Conservation (phyloP, 768 basidiomycete genomes). For the Pisolithus tinctorius region DNA sequence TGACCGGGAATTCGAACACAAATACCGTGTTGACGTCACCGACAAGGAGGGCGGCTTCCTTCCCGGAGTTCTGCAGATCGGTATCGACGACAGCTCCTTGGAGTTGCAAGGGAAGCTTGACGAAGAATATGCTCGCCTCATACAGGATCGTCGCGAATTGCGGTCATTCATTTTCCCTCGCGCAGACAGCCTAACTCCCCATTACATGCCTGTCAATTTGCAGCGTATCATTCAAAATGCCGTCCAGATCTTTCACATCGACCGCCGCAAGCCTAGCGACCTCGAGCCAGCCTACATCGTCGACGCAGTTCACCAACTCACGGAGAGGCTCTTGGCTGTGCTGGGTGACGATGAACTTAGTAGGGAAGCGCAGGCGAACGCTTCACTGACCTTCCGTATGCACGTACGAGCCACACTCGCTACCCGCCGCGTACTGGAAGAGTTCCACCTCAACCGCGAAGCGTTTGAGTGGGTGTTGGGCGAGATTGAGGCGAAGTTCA, state of each 20-base stretch:
- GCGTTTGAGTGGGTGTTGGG: slow-evolving; percentile 97
- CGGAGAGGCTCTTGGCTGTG: slow-evolving; percentile 76
- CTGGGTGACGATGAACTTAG: slow-evolving; percentile 77
- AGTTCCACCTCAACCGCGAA: slow-evolving; percentile 81
- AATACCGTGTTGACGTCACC: slow-evolving; percentile 92
- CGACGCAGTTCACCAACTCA: slow-evolving; percentile 68
- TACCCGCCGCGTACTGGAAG: slow-evolving; percentile 79
- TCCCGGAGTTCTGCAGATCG: slow-evolving; percentile 75
- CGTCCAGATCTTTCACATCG: slow-evolving; percentile 94
- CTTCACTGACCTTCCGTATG: slow-evolving; percentile 89
- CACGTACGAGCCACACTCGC: slow-evolving; percentile 89
- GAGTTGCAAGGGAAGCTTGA: slow-evolving; percentile 84
- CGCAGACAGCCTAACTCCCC: slow-evolving; percentile 59
- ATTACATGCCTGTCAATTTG: slow-evolving; percentile 93
- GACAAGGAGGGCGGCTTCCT: slow-evolving; percentile 77
- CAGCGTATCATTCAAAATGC: slow-evolving; percentile 95
- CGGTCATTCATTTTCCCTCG: slow-evolving; percentile 83
- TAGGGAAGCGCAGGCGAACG: slow-evolving; percentile 75
- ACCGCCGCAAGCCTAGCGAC: slow-evolving; percentile 88
- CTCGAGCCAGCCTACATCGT: slow-evolving; percentile 85
- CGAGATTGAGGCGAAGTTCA: slow-evolving; percentile 95
- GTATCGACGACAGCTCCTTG: slow-evolving; percentile 76
- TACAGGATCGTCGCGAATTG: slow-evolving; percentile 69
- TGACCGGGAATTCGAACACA: slow-evolving; percentile 79
- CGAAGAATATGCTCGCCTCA: slow-evolving; percentile 59